Conservation (phyloP, 805 yeast species). For the Metschnikowia noctiluminum region DNA sequence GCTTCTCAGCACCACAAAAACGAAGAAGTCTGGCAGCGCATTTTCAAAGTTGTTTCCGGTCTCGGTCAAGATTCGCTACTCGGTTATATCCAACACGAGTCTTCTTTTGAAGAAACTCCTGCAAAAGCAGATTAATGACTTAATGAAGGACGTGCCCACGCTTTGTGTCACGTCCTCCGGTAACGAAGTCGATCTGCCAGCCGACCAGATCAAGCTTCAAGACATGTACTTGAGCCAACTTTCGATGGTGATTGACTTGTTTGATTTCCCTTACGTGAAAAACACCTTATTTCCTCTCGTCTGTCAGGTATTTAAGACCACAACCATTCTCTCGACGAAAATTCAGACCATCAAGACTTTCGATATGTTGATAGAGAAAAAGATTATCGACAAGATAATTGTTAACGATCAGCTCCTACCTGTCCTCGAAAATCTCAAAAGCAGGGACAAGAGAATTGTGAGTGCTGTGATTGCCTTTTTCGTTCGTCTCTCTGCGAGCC, state of each 20-base stretch:
- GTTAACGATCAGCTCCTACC: constrained; percentile 82
- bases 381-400: constrained; percentile 65
- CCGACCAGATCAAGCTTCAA: constrained; percentile 42
- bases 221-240: constrained; percentile 48
- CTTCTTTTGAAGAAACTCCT: constrained; percentile 48
- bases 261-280: constrained; percentile 70
- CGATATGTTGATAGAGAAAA: constrained; percentile 50
- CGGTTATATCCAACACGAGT: constrained; percentile 43
- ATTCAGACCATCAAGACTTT: constrained; percentile 62
- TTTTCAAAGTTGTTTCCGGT: constrained; percentile 27
- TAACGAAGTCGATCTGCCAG: constrained; percentile 26
- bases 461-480: constrained; percentile 49
- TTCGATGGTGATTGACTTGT: constrained; percentile 38
- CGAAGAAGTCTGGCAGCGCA: constrained; percentile 20
- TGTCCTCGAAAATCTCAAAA: constrained; percentile 67
- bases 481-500: constrained; percentile 47
- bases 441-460: constrained; percentile 67
- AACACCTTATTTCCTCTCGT: constrained; percentile 72
- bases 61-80: constrained; percentile 32
- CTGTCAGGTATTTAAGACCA: constrained; percentile 71
- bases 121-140: constrained; percentile 48
- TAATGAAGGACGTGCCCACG: constrained; percentile 44
- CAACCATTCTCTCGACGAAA: constrained; percentile 80
- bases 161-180: constrained; percentile 24
- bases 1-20: constrained; percentile 27